Conservation (phyloP, 148 eudicot species). For the Polygonum maritimum region DNA sequence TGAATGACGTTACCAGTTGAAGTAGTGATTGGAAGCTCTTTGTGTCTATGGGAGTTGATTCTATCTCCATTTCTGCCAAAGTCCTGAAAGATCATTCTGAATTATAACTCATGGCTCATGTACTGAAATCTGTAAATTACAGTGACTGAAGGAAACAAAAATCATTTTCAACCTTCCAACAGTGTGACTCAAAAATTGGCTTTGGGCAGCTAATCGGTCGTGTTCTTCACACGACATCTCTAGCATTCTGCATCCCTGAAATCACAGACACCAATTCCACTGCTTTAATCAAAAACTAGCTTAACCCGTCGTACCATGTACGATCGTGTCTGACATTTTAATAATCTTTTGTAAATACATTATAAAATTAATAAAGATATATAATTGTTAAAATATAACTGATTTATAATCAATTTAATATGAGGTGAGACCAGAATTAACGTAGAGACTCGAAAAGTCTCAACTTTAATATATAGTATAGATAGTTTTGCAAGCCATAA, state of each 20-base stretch:
- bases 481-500: not conserved
- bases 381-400: too few species aligned
- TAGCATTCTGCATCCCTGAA: conserved; percentile 62
- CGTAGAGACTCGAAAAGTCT: too few species aligned
- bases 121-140: too few species aligned
- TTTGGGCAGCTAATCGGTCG: conserved; percentile 42
- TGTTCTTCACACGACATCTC: conserved; percentile 62
- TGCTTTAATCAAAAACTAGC: too few species aligned
- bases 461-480: too few species aligned
- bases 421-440: too few species aligned
- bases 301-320: too few species aligned
- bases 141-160: not conserved
- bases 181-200: conserved; percentile 50
- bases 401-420: too few species aligned
- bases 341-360: too few species aligned
- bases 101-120: not conserved
- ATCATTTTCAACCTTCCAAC: conserved; percentile 34
- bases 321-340: too few species aligned
- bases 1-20: conserved; percentile 31
- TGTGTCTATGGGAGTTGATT: conserved; percentile 43
- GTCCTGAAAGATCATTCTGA: conserved; percentile 21
- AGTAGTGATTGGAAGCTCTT: conserved; percentile 41
- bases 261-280: not conserved
- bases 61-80: conserved; percentile 42
- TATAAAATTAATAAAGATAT: too few species aligned